Evolutionary conservation across 306 rosid species (phyloP), one percentile per base, ranked within the genome.

Genomic region (Cicer cuneatum): DNA sequence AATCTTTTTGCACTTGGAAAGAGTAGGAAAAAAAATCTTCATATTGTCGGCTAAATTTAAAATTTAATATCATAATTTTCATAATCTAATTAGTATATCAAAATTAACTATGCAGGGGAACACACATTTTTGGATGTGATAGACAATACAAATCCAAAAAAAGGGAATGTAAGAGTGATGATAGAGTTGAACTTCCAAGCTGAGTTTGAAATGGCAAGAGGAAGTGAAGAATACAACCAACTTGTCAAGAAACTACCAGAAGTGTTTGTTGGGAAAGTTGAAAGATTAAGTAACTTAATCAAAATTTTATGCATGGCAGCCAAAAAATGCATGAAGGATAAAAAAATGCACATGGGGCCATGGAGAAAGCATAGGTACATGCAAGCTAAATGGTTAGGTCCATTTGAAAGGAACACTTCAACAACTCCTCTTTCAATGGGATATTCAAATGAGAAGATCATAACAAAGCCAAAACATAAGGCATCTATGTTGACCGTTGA

Each of bases 321-420:
- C 2, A 90, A 93, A 71, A 89, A 76, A 82, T 90, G 97, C 84
- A 90, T 90, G 98, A 85, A 88, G 81, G 92, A 90, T 24, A 93
- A 85, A 78, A 90, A 84, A 72, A 86, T 93, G 92, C 97, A 93
- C 69, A 61, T 93, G 88, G 98, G 97, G 6, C 98, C 98, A 33
- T 93, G 98, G 98, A 84, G 98, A 70, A 93, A 88, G 83, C 90
- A 88, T 19, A 83, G 69, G 82, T 93, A 93, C 83, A 88, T 93
- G 96, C 88, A 86, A 13, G 88, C 96, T 11, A 93, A 93, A 81
- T 93, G 98, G 98, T 87, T 93, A 2, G 82, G 94, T 10, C 69
- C 91, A 10, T 91, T 89, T 81, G 83, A 91, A 33, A 87, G 96
- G 81, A 87, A 85, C 46, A 69, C 89, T 49, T 77, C 86, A 16